These are phyloP conservation scores for Astragalus membranaceus DNA, from an alignment of 306 rosid genomes.

Conservation along the genomic window DNA sequence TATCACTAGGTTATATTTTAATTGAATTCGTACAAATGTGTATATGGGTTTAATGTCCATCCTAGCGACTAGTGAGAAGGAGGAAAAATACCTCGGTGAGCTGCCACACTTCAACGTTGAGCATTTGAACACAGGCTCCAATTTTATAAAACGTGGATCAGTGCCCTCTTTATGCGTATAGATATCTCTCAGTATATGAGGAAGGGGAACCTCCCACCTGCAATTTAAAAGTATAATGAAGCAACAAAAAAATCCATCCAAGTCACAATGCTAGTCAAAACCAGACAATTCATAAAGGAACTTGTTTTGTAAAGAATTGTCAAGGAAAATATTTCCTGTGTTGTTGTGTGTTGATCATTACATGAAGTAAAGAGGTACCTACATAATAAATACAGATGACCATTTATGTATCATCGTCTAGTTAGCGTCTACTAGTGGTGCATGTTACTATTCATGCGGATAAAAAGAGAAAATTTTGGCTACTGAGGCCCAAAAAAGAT, in stretches of 20 bases:
- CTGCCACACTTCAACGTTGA: conserved; percentile 59
- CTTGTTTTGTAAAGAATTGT: background rate
- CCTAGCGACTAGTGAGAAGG: background rate
- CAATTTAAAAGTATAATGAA: conserved; percentile 25
- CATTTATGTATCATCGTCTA: too few relatives aligned
- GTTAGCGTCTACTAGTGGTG: too few relatives aligned
- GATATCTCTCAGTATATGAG: conserved; percentile 46
- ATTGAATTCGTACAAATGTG: background rate
- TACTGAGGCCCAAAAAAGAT: too few relatives aligned
- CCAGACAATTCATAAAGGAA: background rate
- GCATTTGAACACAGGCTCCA: conserved; percentile 77
- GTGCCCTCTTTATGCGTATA: conserved; percentile 53
- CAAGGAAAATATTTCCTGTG: too few relatives aligned
- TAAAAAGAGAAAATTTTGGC: too few relatives aligned
- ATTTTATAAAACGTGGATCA: conserved; percentile 86
- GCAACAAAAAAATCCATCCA: conserved; percentile 16
- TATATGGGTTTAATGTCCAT: background rate
- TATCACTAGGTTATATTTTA: background rate
- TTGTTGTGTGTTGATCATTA: too few relatives aligned
- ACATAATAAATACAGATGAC: too few relatives aligned
- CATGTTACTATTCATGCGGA: too few relatives aligned
- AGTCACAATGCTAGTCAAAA: conserved; percentile 4
- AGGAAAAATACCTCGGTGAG: conserved; percentile 45
- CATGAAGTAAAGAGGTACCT: too few relatives aligned
- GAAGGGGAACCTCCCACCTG: conserved; percentile 97